phyloP scores from a whole-genome alignment of 2,329 filamentous ascomycete genomes.

The Endoconidiophora laricicola region DNA sequence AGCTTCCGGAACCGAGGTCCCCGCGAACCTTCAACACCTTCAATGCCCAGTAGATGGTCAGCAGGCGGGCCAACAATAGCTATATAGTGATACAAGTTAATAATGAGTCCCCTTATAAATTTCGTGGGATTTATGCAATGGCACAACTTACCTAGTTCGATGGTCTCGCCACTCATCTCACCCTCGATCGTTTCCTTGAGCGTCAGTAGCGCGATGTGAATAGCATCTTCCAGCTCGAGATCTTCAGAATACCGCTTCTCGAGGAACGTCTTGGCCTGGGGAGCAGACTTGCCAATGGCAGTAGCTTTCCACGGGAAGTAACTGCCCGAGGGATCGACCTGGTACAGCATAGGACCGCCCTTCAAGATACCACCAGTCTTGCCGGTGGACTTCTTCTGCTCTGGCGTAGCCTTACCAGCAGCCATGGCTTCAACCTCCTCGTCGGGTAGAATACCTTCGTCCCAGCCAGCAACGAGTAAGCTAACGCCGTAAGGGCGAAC shows the following conservation, averaged over 20 bases:
- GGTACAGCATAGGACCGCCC: constrained; percentile 92
- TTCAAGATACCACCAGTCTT: constrained; percentile 95
- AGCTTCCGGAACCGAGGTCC: constrained; percentile 87
- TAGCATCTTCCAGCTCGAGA: constrained; percentile 90
- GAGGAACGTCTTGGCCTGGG: constrained; percentile 95
- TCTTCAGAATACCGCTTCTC: constrained; percentile 99
- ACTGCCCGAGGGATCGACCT: constrained; percentile 95
- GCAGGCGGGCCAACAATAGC: constrained; percentile 92
- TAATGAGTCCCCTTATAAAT: neutral
- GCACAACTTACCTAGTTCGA: constrained; percentile 68
- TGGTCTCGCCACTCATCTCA: constrained; percentile 97
- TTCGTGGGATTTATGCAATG: neutral
- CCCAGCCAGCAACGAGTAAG: constrained; percentile 90
- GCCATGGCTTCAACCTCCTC: constrained; percentile 42
- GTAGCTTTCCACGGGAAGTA: constrained; percentile 99
- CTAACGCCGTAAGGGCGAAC: constrained; percentile 94
- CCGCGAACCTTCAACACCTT: constrained; percentile 70
- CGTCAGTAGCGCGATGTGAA: constrained; percentile 92
- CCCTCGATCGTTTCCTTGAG: constrained; percentile 99
- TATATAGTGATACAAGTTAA: constrained; percentile 23
- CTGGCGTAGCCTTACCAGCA: constrained; percentile 30
- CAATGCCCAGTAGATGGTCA: constrained; percentile 78
- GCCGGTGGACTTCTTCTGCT: constrained; percentile 54
- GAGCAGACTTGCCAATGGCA: constrained; percentile 95
- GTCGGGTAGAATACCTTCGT: constrained; percentile 87